phyloP scores from a whole-genome alignment of 306 rosid genomes.

The Vigna radiata region DNA sequence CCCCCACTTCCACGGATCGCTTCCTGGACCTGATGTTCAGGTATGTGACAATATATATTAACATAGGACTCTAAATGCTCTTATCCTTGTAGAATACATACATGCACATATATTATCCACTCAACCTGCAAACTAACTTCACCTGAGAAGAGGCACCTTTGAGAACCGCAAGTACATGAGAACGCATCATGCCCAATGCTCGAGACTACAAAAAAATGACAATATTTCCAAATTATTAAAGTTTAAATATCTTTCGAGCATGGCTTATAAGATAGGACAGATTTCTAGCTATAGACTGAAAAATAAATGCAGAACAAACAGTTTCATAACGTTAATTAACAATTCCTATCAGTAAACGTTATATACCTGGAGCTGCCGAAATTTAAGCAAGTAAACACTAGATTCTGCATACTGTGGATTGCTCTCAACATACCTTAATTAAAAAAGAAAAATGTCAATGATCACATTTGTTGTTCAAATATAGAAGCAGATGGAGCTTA shows the following conservation, averaged over 20 bases:
- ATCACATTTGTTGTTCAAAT: constrained; percentile 12
- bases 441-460: constrained; percentile 38
- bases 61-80: constrained; percentile 25
- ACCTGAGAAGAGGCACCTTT: constrained; percentile 98
- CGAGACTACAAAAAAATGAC: constrained; percentile 77
- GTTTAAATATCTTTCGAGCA: constrained; percentile 31
- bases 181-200: constrained; percentile 94
- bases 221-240: constrained; percentile 37
- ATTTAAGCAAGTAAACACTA: constrained; percentile 93
- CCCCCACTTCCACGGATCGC: constrained; percentile 82
- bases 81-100: constrained; percentile 20
- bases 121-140: constrained; percentile 48
- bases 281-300: constrained; percentile 26
- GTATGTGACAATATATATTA: constrained; percentile 37
- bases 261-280: constrained; percentile 3
- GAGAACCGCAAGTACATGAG: constrained; percentile 84
- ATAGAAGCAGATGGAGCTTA: constrained; percentile 34
- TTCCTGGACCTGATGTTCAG: constrained; percentile 79
- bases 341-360: constrained; percentile 24
- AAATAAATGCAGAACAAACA: constrained; percentile 5
- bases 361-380: constrained; percentile 94
- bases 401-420: constrained; percentile 97
- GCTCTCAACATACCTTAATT: constrained; percentile 86
- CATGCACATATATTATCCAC: constrained; percentile 28
- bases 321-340: constrained; percentile 30